phyloP scores from a whole-genome alignment of 2,329 filamentous ascomycete species.

The Chrysoporthe cubensis region DNA sequence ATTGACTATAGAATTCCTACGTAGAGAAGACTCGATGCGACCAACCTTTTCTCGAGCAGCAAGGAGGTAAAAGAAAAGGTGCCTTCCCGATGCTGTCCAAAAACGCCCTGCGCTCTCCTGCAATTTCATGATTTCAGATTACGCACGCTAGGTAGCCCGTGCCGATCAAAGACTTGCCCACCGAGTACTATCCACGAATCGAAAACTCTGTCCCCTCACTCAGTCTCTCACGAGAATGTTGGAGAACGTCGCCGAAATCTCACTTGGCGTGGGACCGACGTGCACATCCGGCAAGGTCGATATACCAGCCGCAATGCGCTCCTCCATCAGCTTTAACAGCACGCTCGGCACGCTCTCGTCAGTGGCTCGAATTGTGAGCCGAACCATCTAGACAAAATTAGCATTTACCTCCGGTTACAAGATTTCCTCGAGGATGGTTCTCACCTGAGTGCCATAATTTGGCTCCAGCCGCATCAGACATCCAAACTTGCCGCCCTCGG shows the following conservation, averaged over 20 bases:
- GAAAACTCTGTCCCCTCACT: neutral
- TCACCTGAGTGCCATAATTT: slow-evolving; percentile 88
- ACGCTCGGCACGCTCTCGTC: slow-evolving; percentile 85
- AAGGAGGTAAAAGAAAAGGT: neutral
- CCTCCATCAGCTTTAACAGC: slow-evolving; percentile 85
- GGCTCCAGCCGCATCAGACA: slow-evolving; percentile 93
- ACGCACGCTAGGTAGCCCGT: neutral
- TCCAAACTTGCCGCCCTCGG: slow-evolving; percentile 86
- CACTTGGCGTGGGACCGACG: slow-evolving; percentile 48
- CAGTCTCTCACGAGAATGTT: slow-evolving; percentile 56
- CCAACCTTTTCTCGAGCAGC: neutral
- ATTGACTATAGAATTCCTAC: neutral
- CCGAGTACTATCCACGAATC: slow-evolving; percentile 13
- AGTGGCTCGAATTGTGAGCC: slow-evolving; percentile 89
- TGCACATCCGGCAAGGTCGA: slow-evolving; percentile 46
- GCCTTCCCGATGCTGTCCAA: slow-evolving; percentile 26
- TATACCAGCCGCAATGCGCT: slow-evolving; percentile 66
- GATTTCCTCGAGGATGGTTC: slow-evolving; percentile 34
- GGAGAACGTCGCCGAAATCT: slow-evolving; percentile 60
- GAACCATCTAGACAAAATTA: slow-evolving; percentile 74
- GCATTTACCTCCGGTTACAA: slow-evolving; percentile 9
- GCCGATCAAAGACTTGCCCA: slow-evolving; percentile 10
- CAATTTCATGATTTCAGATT: slow-evolving; percentile 6
- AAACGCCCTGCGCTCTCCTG: slow-evolving; percentile 25
- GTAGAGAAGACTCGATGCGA: slow-evolving; percentile 6